Percentiles rank a stretch among this genome's conserved stretches.
Conservation (phyloP, 108 stramenopile genomes). For the Fragilariopsis cylindrus region DNA sequence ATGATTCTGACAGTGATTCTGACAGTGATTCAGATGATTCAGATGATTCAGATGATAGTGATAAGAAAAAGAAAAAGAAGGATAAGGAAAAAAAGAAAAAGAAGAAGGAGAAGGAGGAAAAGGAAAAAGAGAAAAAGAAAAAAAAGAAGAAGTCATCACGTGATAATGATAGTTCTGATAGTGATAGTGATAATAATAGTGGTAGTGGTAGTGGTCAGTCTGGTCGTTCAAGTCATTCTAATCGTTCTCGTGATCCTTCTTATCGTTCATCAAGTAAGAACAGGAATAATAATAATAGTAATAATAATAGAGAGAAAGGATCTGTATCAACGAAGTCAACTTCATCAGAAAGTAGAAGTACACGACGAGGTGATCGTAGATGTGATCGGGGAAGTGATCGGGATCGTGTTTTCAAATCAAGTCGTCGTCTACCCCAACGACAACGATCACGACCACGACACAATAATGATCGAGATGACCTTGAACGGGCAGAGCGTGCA, state of each 20-base stretch:
- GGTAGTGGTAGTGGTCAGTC: not conserved
- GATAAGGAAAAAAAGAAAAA: not conserved
- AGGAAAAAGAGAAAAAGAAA: slow-evolving; percentile 1
- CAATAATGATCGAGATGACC: not conserved
- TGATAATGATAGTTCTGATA: not conserved
- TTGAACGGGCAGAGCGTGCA: not conserved
- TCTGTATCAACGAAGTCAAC: not conserved
- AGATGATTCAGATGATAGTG: not conserved
- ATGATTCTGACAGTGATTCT: too few relatives aligned
- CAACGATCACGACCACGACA: not conserved
- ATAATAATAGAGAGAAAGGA: not conserved
- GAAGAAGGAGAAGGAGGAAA: not conserved
- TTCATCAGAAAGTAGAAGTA: not conserved
- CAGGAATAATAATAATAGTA: not conserved
- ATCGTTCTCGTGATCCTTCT: too few relatives aligned
- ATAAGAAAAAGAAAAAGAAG: slow-evolving; percentile 4
- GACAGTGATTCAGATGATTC: not conserved
- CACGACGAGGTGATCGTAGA: not conserved
- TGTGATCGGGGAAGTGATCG: not conserved
- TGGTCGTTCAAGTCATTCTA: too few relatives aligned
- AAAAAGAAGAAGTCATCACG: not conserved
- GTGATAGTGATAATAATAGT: not conserved
- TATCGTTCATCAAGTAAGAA: not conserved
- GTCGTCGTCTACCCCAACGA: not conserved
- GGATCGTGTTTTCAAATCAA: not conserved